Base-by-base conservation (phyloP, 139 green algal genomes). In the Closterium sp. region DNA sequence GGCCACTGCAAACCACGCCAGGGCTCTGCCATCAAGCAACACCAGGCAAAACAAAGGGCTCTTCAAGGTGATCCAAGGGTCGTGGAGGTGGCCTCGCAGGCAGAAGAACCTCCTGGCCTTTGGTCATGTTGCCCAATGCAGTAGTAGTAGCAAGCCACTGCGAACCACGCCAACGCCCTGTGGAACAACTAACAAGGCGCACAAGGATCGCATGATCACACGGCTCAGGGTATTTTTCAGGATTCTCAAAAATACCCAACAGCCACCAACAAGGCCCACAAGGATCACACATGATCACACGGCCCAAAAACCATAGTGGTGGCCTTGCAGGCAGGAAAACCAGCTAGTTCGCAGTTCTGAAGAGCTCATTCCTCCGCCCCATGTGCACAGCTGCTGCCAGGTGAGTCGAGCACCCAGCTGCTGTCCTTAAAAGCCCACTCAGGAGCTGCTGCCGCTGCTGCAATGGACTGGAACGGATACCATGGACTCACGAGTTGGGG, bases 121-220 rank as follows among this genome's bases (percentile, higher is more conserved):
- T 94, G 86, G 81, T 96, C 95, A 34, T 91, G 94, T 12, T 95
- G 87, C 55, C 84, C 12, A 1, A 93, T 92, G 88, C 89, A 94
- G 30, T 88, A 43, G 96, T 99, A 99, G 95, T 99, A 99, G 95
- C 96, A 98, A 66, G 97, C 98, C 30, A 99, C 97, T 0, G 96
- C 97, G 95, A 97, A 98, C 98, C 97, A 99, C 23, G 96, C 94
- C 0, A 97, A 84, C 64, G 94, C 94, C 9, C 93, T 94, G 91
- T n/a, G n/a, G n/a, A n/a, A n/a, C n/a, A n/a, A n/a, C n/a, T n/a
- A n/a, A n/a, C n/a, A n/a, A n/a, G n/a, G n/a, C n/a, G n/a, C n/a
- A n/a, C n/a, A n/a, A n/a, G n/a, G n/a, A n/a, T n/a, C n/a, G n/a
- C n/a, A n/a, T n/a, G n/a, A n/a, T n/a, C n/a, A n/a, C n/a, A n/a